Percentiles rank a stretch among this genome's conserved stretches.
Conservation (phyloP, 208 protist species). For the Crithidia thermophila region DNA sequence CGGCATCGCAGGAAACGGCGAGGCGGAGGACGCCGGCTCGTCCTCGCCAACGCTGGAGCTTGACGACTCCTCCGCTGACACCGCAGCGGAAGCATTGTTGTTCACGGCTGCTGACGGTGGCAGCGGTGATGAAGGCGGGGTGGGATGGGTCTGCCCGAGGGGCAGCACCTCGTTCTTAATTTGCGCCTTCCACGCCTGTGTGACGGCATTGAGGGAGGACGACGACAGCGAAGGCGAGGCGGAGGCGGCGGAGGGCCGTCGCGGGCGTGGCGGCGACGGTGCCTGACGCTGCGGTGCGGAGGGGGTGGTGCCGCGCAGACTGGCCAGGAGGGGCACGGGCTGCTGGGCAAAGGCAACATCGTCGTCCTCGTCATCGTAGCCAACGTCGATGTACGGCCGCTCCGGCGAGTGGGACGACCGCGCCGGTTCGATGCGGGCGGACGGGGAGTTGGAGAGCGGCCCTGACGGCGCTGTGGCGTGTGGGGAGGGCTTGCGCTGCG, state of each 20-base stretch:
- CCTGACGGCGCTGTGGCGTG: not conserved
- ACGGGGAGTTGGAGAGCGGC: not conserved
- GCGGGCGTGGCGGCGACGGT: not conserved
- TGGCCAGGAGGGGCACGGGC: constrained; percentile 9
- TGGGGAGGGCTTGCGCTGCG: not conserved
- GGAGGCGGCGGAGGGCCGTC: not conserved
- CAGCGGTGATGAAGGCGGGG: not conserved
- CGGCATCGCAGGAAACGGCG: constrained; percentile 5
- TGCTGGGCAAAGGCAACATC: constrained; percentile 18
- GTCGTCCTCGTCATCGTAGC: constrained; percentile 24
- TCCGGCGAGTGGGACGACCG: constrained; percentile 11
- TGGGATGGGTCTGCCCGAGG: not conserved
- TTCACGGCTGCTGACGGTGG: not conserved
- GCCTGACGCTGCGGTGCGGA: not conserved
- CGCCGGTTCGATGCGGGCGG: constrained; percentile 7
- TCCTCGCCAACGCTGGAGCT: too few relatives aligned
- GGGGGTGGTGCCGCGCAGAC: constrained; percentile 10
- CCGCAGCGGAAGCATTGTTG: too few relatives aligned
- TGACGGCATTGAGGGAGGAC: not conserved
- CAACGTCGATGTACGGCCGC: constrained; percentile 27
- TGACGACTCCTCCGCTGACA: too few relatives aligned
- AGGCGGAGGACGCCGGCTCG: too few relatives aligned
- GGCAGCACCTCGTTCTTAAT: constrained; percentile 23
- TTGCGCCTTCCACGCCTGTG: constrained; percentile 13
- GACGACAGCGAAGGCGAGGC: not conserved